Evolutionary conservation across 345 rosid species (phyloP).

Genomic region (Pugionium dolabratum): DNA sequence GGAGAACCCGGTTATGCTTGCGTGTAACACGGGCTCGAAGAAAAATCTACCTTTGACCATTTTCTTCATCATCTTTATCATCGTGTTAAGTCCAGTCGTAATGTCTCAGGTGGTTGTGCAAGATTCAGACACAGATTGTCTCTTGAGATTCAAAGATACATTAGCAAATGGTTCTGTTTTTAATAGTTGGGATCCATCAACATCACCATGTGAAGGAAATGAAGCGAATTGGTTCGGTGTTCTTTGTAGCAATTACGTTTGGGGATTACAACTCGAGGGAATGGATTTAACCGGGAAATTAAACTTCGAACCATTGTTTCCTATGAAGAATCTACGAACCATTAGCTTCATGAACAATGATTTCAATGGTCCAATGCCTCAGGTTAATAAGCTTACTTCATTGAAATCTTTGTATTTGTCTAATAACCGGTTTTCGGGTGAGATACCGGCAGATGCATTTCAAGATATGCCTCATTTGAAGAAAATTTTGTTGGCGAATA

Average conservation of each 20-base stretch:
- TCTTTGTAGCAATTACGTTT: constrained; percentile 51
- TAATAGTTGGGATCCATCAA: constrained; percentile 46
- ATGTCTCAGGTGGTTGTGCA: constrained; percentile 32
- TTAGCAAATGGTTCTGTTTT: constrained; percentile 37
- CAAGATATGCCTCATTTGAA: constrained; percentile 55
- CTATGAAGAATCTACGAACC: constrained; percentile 49
- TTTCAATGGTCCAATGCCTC: constrained; percentile 58
- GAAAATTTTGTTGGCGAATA: constrained; percentile 68
- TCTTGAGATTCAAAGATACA: constrained; percentile 46
- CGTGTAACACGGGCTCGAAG: constrained; percentile 43
- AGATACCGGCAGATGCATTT: constrained; percentile 53
- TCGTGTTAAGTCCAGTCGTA: constrained; percentile 26
- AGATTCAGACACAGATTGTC: constrained; percentile 43
- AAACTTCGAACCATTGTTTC: constrained; percentile 45
- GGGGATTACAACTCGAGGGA: constrained; percentile 68
- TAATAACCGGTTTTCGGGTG: constrained; percentile 59
- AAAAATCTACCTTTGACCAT: constrained; percentile 21
- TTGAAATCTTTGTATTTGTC: constrained; percentile 61
- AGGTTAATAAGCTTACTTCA: constrained; percentile 45
- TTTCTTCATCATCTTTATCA: constrained; percentile 2
- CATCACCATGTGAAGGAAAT: constrained; percentile 48
- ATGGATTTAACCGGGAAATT: constrained; percentile 51
- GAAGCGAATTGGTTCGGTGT: constrained; percentile 61
- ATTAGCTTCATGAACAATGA: constrained; percentile 73
- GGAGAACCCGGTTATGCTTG: constrained; percentile 47